phyloP scores from a whole-genome alignment of 2,329 filamentous ascomycete genomes.

The Penicillium sp. region DNA sequence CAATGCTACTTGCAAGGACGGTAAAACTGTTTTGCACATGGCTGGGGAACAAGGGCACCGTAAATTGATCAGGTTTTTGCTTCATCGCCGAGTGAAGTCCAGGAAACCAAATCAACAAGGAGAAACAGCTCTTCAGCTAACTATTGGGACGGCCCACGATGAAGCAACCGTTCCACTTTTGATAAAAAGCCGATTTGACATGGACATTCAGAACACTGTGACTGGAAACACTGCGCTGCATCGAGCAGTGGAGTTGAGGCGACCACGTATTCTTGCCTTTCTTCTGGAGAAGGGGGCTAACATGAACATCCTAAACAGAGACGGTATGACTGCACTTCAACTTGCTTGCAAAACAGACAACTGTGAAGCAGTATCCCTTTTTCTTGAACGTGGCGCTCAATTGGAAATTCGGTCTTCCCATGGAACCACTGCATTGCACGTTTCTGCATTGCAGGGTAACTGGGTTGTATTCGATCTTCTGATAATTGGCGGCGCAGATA shows the following conservation, averaged over 20 bases:
- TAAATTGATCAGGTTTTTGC: constrained; percentile 28
- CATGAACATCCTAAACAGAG: constrained; percentile 25
- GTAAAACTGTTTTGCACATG: constrained; percentile 35
- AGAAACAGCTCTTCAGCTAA: constrained; percentile 25
- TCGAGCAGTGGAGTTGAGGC: constrained; percentile 24
- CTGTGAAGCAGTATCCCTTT: constrained; percentile 30
- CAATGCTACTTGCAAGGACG: constrained; percentile 27
- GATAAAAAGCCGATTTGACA: constrained; percentile 26
- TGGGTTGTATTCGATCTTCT: constrained; percentile 35
- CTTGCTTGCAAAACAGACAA: constrained; percentile 31
- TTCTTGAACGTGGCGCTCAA: constrained; percentile 28
- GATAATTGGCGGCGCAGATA: constrained; percentile 31
- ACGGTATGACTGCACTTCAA: constrained; percentile 33
- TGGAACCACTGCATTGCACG: constrained; percentile 30
- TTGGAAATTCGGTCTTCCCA: constrained; percentile 25
- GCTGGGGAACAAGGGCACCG: constrained; percentile 29
- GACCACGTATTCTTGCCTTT: constrained; percentile 30
- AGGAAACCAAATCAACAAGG: constrained; percentile 24
- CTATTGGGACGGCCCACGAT: constrained; percentile 31
- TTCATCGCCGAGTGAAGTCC: constrained; percentile 17
- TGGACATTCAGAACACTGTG: constrained; percentile 26
- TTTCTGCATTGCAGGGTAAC: constrained; percentile 24
- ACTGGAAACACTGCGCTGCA: constrained; percentile 34
- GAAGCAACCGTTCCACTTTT: constrained; percentile 34
- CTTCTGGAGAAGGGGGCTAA: constrained; percentile 32